Conservation (phyloP, 179 eudicot genomes). For the Beta lomatogona region DNA sequence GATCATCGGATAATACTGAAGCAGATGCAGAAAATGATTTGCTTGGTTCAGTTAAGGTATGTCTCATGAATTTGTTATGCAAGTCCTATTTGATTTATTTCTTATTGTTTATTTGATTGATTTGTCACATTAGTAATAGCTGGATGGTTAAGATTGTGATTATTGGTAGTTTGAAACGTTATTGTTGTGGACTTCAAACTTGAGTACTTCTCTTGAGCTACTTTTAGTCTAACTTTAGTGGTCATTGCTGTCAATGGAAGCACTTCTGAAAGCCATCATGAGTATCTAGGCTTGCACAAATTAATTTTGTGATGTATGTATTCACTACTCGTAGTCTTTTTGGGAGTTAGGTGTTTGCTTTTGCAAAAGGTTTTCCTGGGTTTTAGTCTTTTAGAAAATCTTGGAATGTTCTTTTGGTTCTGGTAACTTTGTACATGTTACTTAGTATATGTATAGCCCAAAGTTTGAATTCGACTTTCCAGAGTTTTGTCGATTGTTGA, state of each 20-base stretch:
- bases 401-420: background rate
- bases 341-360: background rate
- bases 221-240: background rate
- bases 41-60: conserved; percentile 99
- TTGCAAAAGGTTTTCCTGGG: background rate
- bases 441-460: background rate
- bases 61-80: background rate
- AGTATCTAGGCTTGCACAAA: background rate
- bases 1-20: conserved; percentile 65
- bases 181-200: background rate
- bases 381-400: too few relatives aligned
- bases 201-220: background rate
- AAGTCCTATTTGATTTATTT: background rate
- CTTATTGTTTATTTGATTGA: background rate
- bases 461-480: background rate
- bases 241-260: background rate
- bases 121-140: background rate
- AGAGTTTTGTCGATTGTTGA: background rate
- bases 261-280: background rate
- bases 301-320: background rate
- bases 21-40: conserved; percentile 86
- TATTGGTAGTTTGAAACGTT: background rate
- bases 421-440: background rate
- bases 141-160: background rate
- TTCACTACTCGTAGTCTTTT: background rate